Conservation (phyloP, 306 rosid genomes). For the Fragaria vesca region DNA sequence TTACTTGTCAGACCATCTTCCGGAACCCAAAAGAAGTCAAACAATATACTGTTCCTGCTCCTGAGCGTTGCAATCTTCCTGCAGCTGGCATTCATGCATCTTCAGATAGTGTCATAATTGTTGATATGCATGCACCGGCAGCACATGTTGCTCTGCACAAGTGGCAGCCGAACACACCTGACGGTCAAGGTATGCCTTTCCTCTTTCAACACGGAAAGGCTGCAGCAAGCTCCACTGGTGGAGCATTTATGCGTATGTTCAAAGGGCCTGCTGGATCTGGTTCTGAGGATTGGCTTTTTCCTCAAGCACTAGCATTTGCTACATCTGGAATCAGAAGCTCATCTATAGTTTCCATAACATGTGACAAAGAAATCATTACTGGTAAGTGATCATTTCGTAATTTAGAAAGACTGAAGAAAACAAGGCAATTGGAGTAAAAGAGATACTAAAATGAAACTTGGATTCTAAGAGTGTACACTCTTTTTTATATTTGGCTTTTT, state of each 20-base stretch:
- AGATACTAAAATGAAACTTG: not conserved
- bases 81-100: constrained; percentile 91
- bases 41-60: constrained; percentile 70
- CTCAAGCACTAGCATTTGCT: constrained; percentile 82
- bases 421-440: not conserved
- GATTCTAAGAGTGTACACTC: not conserved
- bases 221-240: constrained; percentile 58
- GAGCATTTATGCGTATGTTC: constrained; percentile 81
- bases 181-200: constrained; percentile 96
- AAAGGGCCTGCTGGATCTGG: constrained; percentile 71
- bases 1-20: constrained; percentile 73
- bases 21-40: constrained; percentile 84
- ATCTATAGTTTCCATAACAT: constrained; percentile 72
- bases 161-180: constrained; percentile 99
- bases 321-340: constrained; percentile 89
- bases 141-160: constrained; percentile 88
- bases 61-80: constrained; percentile 93
- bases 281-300: constrained; percentile 74
- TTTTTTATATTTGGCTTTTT: not conserved
- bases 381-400: constrained; percentile 43
- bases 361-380: constrained; percentile 82
- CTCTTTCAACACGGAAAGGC: constrained; percentile 86
- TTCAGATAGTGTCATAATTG: constrained; percentile 74
- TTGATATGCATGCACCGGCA: constrained; percentile 83
- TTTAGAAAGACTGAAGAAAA: not conserved